Evolutionary conservation across 768 basidiomycete genomes (phyloP), one percentile per base, ranked within the genome.

Genomic region (Russula sp.): DNA sequence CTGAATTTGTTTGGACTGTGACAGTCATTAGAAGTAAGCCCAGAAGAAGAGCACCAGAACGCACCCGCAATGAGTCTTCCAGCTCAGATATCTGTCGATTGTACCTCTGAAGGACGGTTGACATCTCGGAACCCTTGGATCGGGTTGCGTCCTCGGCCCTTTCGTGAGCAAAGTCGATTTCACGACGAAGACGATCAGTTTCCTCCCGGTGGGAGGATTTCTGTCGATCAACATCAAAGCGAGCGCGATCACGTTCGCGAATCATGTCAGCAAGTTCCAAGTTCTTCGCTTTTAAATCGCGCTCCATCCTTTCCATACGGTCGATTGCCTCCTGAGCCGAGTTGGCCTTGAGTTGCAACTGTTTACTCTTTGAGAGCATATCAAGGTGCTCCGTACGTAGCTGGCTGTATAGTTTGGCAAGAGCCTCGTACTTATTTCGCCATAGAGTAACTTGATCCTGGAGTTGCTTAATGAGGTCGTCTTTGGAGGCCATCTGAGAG

Each of bases 211-310:
- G 94, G 56, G 87, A 88, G 6, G 92, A 85, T 77, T 96, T 98
- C 73, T 92, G 83, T 24, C 97, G 82, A 72, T 99, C 97, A 26
- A 98, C 79, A 69, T 99, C 97, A 71, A 97, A 98, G 50, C 97
- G 81, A 40, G 96, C 94, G 61, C 95, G 83, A 73, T 99, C 97
- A 38, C 97, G 86, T 75, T 99, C 97, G 52, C 96, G 84, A 69
- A 99, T 89, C 97, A 99, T 99, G 73, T 98, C 97, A 26, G 97
- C 97, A 22, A 99, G 79, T 75, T 98, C 97, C 61, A 99, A 76
- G 73, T 98, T 99, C 83, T 99, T 99, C n/a, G 92, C 82, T 78
- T 98, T 99, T 70, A 98, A 79, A 73, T 99, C 97, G 38, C 94
- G 82, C 74, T 99, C 97, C 94, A 98, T 98, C 63, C 95, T 82